These are phyloP conservation scores for Dioszegia aurantiaca DNA, from an alignment of 768 basidiomycete species.

Conservation along the genomic window DNA sequence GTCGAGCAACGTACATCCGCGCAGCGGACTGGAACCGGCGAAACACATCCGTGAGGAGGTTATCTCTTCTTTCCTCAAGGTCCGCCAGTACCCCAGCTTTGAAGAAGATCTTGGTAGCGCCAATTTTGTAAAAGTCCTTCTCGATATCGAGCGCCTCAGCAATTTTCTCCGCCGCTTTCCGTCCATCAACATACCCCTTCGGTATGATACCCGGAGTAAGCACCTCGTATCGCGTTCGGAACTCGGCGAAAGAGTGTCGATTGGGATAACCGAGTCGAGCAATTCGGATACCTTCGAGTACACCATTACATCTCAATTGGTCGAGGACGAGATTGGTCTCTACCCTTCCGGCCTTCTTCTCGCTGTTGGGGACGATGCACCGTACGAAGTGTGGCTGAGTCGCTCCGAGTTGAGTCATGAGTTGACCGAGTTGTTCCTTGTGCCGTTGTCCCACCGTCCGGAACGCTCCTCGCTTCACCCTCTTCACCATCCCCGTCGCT, in stretches of 20 bases:
- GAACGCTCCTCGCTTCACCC: slow-evolving; percentile 91
- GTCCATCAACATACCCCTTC: slow-evolving; percentile 94
- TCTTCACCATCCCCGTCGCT: slow-evolving; percentile 31
- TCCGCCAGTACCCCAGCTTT: slow-evolving; percentile 96
- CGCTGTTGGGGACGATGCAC: slow-evolving; percentile 91
- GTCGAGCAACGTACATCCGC: slow-evolving; percentile 76
- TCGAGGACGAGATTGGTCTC: slow-evolving; percentile 94
- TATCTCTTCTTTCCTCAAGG: slow-evolving; percentile 86
- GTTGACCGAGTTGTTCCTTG: slow-evolving; percentile 85
- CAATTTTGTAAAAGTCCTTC: slow-evolving; percentile 77
- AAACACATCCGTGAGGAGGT: slow-evolving; percentile 82
- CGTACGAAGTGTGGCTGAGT: slow-evolving; percentile 98
- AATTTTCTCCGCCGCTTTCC: slow-evolving; percentile 88
- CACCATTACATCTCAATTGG: slow-evolving; percentile 96
- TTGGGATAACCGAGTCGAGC: slow-evolving; percentile 97
- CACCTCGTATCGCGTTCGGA: slow-evolving; percentile 93
- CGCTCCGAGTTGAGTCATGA: slow-evolving; percentile 85
- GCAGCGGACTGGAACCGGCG: slow-evolving; percentile 80
- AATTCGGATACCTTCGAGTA: slow-evolving; percentile 96
- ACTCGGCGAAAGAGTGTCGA: slow-evolving; percentile 92
- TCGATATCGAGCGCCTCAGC: slow-evolving; percentile 85
- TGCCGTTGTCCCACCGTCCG: slow-evolving; percentile 92
- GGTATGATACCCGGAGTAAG: slow-evolving; percentile 91
- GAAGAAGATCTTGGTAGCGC: slow-evolving; percentile 98
- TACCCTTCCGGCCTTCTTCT: slow-evolving; percentile 85